Conservation (phyloP, 2,329 filamentous ascomycete species). For the Fusarium pininemorale region DNA sequence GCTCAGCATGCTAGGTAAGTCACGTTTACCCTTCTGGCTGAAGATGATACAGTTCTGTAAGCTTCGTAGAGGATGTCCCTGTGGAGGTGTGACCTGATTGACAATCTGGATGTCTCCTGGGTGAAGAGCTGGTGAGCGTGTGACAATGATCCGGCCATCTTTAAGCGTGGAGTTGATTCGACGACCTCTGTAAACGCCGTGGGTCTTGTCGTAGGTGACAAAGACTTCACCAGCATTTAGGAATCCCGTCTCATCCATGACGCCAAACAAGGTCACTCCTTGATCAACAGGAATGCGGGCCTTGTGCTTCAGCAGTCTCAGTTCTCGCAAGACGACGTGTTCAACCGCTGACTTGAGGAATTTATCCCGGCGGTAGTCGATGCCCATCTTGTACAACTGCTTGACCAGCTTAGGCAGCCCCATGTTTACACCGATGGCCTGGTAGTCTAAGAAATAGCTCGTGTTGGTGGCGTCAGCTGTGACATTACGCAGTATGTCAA, state of each 20-base stretch:
- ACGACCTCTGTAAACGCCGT: conserved; percentile 28
- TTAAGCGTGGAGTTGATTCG: conserved; percentile 45
- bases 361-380: conserved; percentile 72
- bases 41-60: conserved; percentile 83
- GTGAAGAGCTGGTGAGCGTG: conserved; percentile 82
- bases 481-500: conserved; percentile 67
- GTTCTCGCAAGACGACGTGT: conserved; percentile 72
- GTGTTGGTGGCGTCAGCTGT: conserved; percentile 69
- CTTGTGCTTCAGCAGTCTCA: conserved; percentile 81
- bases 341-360: conserved; percentile 80
- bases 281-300: conserved; percentile 76
- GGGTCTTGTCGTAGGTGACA: conserved; percentile 61
- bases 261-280: conserved; percentile 80
- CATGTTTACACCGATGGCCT: conserved; percentile 68
- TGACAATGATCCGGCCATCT: conserved; percentile 67
- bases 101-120: conserved; percentile 81
- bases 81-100: conserved; percentile 67
- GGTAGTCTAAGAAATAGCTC: conserved; percentile 69
- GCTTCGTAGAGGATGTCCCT: conserved; percentile 65
- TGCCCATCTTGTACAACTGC: conserved; percentile 62
- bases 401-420: conserved; percentile 70
- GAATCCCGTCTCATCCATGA: conserved; percentile 82
- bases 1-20: conserved; percentile 80
- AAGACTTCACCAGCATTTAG: conserved; percentile 75
- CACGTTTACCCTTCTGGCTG: conserved; percentile 73